Evolutionary conservation across 495 filamentous ascomycete species (phyloP).

Genomic region (Hypoxylon lenormandii): DNA sequence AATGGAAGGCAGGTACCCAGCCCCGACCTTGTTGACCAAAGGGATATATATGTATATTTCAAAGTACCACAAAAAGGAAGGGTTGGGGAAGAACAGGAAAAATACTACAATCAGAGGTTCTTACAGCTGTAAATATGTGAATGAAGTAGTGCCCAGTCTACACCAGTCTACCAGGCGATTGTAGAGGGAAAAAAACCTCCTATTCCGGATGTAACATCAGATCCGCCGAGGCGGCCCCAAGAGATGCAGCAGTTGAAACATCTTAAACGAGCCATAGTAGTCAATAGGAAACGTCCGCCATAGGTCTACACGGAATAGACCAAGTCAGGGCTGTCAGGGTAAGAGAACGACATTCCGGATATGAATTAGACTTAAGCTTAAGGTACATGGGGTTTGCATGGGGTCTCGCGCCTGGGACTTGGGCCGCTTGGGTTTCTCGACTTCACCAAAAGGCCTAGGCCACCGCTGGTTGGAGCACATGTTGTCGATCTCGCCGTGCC

Average conservation of each 20-base stretch:
- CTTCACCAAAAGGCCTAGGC: conserved; percentile 5
- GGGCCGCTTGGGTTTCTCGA: conserved; percentile 6
- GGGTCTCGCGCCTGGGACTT: conserved; percentile 13
- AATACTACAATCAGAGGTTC: conserved; percentile 5
- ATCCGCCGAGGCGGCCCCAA: conserved; percentile 2
- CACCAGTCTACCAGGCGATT: too few species aligned
- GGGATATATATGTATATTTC: conserved; percentile 18
- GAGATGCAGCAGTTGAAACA: conserved; percentile 2
- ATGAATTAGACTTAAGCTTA: not conserved
- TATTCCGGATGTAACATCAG: conserved; percentile 4
- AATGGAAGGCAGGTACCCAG: conserved; percentile 14
- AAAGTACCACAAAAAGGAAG: conserved; percentile 34
- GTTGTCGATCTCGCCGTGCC: conserved; percentile 16
- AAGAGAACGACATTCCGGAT: not conserved
- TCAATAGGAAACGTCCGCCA: conserved; percentile 6
- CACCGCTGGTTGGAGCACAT: conserved; percentile 31
- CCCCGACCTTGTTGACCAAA: conserved; percentile 12
- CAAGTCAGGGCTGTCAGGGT: conserved; percentile 1
- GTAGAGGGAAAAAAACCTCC: too few species aligned
- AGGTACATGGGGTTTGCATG: conserved; percentile 6
- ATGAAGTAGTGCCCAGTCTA: conserved; percentile 1
- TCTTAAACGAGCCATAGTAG: conserved; percentile 14
- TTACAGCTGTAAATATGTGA: conserved; percentile 7
- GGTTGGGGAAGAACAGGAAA: conserved; percentile 17
- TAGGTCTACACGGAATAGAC: conserved; percentile 2